Evolutionary conservation across 129 eudicot genomes (phyloP).

Genomic region (Centaurea solstitialis): DNA sequence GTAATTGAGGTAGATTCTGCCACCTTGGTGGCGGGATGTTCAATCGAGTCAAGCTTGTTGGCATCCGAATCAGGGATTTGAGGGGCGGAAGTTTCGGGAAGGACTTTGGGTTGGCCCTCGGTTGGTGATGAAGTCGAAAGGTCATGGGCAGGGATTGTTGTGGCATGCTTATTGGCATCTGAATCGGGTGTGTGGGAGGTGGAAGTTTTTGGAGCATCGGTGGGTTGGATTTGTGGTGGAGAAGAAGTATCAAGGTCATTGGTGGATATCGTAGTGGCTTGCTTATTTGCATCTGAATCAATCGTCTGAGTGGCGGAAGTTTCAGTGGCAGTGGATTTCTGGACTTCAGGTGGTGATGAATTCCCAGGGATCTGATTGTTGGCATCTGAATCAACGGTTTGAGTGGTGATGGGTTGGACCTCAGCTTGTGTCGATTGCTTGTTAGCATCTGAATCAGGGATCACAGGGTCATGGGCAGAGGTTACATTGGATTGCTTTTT

Average conservation of each 20-base stretch:
- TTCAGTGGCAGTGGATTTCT: not conserved
- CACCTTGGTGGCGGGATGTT: not conserved
- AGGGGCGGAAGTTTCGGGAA: not conserved
- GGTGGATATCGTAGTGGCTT: not conserved
- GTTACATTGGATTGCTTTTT: not conserved
- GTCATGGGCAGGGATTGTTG: not conserved
- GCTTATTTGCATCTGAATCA: constrained; percentile 4
- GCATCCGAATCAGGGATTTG: not conserved
- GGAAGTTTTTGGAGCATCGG: not conserved
- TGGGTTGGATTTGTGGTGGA: not conserved
- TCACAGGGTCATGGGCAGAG: not conserved
- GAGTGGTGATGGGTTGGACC: not conserved
- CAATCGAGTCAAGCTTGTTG: constrained; percentile 2
- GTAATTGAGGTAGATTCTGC: not conserved
- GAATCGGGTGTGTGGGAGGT: not conserved
- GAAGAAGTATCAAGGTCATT: not conserved
- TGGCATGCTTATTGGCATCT: constrained; percentile 1
- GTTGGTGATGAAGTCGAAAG: not conserved
- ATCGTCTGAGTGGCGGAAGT: constrained; percentile 1
- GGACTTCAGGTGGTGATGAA: not conserved
- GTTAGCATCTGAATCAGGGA: not conserved
- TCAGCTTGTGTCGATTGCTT: too few relatives aligned
- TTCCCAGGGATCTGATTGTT: not conserved
- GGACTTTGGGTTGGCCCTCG: not conserved
- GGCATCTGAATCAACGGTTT: not conserved